These are phyloP conservation scores for Cladosporium sp. DNA, from an alignment of 2,329 filamentous ascomycete genomes.

Conservation along the genomic window DNA sequence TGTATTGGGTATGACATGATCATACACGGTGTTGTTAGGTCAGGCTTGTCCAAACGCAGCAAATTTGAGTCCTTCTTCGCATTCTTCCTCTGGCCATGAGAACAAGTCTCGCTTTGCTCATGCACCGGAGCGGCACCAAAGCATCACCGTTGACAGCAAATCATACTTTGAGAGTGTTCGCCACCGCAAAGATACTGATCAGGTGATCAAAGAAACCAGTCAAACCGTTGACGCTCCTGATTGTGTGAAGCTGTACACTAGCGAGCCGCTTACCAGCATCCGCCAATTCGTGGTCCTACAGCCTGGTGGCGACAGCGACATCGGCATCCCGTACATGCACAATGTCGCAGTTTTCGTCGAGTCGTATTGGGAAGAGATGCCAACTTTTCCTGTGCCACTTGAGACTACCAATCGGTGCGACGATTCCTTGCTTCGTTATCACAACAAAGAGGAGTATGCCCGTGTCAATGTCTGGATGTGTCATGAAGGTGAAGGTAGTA, in stretches of 20 bases:
- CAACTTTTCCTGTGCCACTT: background rate
- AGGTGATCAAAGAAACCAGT: conserved; percentile 1
- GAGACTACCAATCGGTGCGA: background rate
- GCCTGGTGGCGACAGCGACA: conserved; percentile 1
- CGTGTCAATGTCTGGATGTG: background rate
- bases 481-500: background rate
- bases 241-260: conserved; percentile 1
- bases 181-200: conserved; percentile 2
- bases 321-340: background rate
- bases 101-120: background rate
- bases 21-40: background rate
- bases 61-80: background rate
- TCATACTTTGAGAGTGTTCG: conserved; percentile 1
- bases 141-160: conserved; percentile 1
- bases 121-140: background rate
- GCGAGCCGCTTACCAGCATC: conserved; percentile 1
- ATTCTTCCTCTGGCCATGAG: background rate
- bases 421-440: background rate
- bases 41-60: background rate
- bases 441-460: background rate
- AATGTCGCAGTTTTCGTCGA: background rate
- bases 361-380: conserved; percentile 1
- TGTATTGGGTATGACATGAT: background rate
- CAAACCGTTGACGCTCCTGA: conserved; percentile 1
- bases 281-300: conserved; percentile 2